Evolutionary conservation across 2,329 filamentous ascomycete species (phyloP).

Genomic region (Colletotrichum tanaceti): DNA sequence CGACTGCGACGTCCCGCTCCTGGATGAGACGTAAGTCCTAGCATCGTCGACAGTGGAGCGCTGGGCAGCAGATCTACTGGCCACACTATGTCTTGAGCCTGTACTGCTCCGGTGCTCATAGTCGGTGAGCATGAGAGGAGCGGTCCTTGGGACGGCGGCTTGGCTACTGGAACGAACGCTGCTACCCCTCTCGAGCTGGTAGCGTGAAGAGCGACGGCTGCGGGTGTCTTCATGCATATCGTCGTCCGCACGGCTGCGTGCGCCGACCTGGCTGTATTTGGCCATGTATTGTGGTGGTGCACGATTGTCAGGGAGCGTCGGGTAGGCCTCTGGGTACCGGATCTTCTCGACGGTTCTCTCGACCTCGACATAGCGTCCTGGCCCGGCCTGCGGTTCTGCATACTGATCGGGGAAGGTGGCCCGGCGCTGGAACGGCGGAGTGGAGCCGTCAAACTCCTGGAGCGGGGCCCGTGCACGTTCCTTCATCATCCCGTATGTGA

Average conservation of each 20-base stretch:
- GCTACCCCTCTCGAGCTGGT: slow-evolving; percentile 47
- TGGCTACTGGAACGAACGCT: slow-evolving; percentile 57
- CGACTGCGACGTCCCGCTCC: slow-evolving; percentile 52
- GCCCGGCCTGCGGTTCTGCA: slow-evolving; percentile 46
- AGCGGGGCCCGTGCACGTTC: slow-evolving; percentile 58
- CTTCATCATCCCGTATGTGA: slow-evolving; percentile 77
- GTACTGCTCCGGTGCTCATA: slow-evolving; percentile 56
- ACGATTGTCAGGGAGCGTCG: slow-evolving; percentile 48
- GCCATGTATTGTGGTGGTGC: slow-evolving; percentile 52
- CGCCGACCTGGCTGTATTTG: slow-evolving; percentile 50
- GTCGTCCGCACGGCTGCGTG: slow-evolving; percentile 47
- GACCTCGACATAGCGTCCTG: slow-evolving; percentile 52
- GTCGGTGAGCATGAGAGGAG: slow-evolving; percentile 55
- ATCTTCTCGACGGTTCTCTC: slow-evolving; percentile 53
- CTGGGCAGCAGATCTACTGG: slow-evolving; percentile 39
- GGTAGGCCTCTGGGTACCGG: slow-evolving; percentile 51
- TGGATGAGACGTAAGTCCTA: slow-evolving; percentile 59
- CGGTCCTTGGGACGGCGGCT: slow-evolving; percentile 47
- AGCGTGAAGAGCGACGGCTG: slow-evolving; percentile 55
- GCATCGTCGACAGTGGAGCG: slow-evolving; percentile 46
- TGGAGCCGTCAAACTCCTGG: slow-evolving; percentile 53
- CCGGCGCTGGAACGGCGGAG: slow-evolving; percentile 55
- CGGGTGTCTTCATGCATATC: slow-evolving; percentile 55
- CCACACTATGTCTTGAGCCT: slow-evolving; percentile 51
- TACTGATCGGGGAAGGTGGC: slow-evolving; percentile 57